phyloP scores from a whole-genome alignment of 2,329 filamentous ascomycete genomes.

The Hymenoscyphus scutula region DNA sequence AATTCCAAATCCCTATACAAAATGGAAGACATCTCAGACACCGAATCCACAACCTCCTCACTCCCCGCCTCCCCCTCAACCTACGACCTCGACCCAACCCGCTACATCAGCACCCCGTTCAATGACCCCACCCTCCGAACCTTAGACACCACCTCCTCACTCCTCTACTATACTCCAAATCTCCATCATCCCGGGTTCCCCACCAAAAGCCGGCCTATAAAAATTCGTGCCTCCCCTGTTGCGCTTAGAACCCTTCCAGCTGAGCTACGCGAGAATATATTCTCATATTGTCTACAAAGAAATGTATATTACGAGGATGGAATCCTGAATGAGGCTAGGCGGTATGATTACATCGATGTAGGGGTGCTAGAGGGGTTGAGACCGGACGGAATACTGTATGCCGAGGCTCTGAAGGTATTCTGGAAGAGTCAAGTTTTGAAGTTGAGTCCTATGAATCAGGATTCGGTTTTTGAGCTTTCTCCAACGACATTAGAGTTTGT shows the following conservation, averaged over 20 bases:
- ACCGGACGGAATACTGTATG: not conserved
- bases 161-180: no score
- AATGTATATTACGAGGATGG: not conserved
- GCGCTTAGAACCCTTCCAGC: not conserved
- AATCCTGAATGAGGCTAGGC: not conserved
- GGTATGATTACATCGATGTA: not conserved
- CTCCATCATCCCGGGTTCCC: not conserved
- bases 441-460: not conserved
- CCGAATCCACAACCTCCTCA: no score
- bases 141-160: no score
- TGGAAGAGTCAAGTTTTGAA: not conserved
- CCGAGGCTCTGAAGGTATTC: not conserved
- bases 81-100: no score
- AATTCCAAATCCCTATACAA: no score
- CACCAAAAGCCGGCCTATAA: not conserved
- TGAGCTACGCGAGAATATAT: not conserved
- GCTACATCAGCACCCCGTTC: no score
- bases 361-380: not conserved
- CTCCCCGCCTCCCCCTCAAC: no score
- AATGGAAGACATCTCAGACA: no score
- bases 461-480: not conserved
- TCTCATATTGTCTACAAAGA: not conserved
- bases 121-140: no score
- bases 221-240: not conserved
- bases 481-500: not conserved